Base-by-base conservation (phyloP, 371 early-diverging fungal genomes). In the Mortierella sp. region DNA sequence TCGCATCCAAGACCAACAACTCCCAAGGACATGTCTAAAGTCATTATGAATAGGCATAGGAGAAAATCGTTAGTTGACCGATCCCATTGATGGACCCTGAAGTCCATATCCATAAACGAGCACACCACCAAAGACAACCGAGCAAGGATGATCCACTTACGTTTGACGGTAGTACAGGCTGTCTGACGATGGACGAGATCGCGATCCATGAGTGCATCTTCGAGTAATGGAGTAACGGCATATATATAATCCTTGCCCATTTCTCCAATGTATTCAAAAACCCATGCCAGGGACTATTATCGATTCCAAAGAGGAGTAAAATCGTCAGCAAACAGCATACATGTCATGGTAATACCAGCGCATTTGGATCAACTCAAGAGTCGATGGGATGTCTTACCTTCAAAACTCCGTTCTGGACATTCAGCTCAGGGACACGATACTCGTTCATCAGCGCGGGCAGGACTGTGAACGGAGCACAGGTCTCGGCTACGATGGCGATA, bases 401-500 rank as follows among this genome's bases (percentile, higher is more conserved):
- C 56, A 98, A 83, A 1, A 98, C 98, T 78, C 99, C 98, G 78
- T 98, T 97, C 82, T 98, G 98, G 21, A 98, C 98, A 76, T 98
- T 98, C 27, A 96, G 84, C 68, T 98, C 98, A 2, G 99, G 98
- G 6, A 97, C 95, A 39, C 97, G 93, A 84, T 99, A 99, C 82
- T 98, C 99, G 83, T 96, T 96, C 97, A 99, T 95, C 24, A 99
- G 82, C 3, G 98, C 97, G 1, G 99, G 99, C 7, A 98, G 82
- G 16, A 99, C 96, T 10, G 98, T 98, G 82, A 97, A 99, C 0
- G 99, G 98, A 5, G 96, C 93, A 81, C 99, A 99, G 0, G 97
- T 93, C 63, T 95, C 95, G 26, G 94, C 94, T 1, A 96, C 93
- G 67, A 95, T 94, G 41, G 94, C 95, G 78, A 99, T 98, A 8